Percentiles rank a stretch among this genome's conserved stretches.
Evolutionary conservation across 169 alveolate genomes (phyloP).

Genomic region (Cryptosporidium felis): DNA sequence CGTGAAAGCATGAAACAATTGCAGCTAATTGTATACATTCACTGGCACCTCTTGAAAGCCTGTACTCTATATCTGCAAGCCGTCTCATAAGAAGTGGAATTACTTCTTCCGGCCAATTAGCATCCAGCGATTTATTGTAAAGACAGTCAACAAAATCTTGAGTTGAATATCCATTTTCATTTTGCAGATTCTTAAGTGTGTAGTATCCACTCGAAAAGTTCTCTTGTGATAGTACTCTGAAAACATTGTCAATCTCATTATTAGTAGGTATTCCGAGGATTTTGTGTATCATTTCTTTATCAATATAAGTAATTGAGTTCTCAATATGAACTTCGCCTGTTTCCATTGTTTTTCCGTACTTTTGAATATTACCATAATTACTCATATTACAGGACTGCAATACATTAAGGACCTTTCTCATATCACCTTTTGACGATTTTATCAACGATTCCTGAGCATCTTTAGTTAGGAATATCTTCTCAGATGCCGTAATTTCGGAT

Average conservation of each 20-base stretch:
- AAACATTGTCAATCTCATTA: conserved; percentile 81
- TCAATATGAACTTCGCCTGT: conserved; percentile 9
- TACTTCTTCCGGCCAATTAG: conserved; percentile 85
- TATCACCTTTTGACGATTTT: conserved; percentile 95
- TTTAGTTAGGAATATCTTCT: conserved; percentile 83
- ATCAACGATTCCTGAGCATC: conserved; percentile 88
- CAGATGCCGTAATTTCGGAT: conserved; percentile 86
- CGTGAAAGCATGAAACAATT: conserved; percentile 83
- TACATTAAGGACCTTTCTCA: conserved; percentile 96
- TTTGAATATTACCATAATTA: conserved; percentile 72
- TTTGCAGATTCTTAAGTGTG: conserved; percentile 77
- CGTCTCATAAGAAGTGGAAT: conserved; percentile 79
- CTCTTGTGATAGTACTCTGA: conserved; percentile 78
- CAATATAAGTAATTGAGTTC: conserved; percentile 66
- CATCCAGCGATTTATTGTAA: conserved; percentile 80
- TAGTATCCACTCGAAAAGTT: conserved; percentile 82
- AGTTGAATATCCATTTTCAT: conserved; percentile 86
- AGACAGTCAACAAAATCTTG: conserved; percentile 87
- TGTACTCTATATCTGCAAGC: conserved; percentile 85
- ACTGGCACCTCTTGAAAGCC: conserved; percentile 86
- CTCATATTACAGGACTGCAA: conserved; percentile 88
- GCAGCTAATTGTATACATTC: conserved; percentile 82
- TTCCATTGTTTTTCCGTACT: conserved; percentile 12
- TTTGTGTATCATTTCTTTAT: conserved; percentile 82
- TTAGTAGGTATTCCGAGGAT: conserved; percentile 91